Base-by-base conservation (phyloP, 495 filamentous ascomycete species). In the Lasiosphaeria miniovina region DNA sequence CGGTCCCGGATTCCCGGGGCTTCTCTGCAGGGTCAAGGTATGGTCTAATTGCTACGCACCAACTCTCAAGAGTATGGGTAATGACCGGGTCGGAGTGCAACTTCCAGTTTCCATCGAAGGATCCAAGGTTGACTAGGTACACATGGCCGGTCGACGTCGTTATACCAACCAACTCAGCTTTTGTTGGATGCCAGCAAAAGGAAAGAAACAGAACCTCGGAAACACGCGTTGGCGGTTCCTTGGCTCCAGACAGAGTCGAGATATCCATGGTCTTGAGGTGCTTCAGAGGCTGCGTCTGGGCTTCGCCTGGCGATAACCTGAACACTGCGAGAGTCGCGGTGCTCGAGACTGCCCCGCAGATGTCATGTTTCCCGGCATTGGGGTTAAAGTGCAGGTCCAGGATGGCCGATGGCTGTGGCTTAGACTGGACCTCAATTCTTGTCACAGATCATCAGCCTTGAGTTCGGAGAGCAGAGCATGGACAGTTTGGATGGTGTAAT, bases 341-440 rank as follows among this genome's bases (percentile, higher is more conserved):
- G 60, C 90, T 94, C 9, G 85, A 86, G 9, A 90, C 89, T 35
- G 87, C 83, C 8, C 83, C 90, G 35, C 94, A 77, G 12, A 84
- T 68, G 34, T 74, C 73, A 12, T 75, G 73, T n/a, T 75, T 65
- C 34, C 69, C 73, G 17, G 57, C 51, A 45, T 74, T 68, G 6
- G 85, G 86, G 59, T 86, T 85, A 71, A 96, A 97, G 59, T 90
- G 88, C 31, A 96, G 80, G 68, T 98, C 93, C 48, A 98, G 84
- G 31, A 97, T 79, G 24, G 90, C 91, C 63, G 83, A 88, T 45
- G 81, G 81, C 38, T 86, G 80, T 3, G 77, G 69, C 34, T 87
- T 54, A 1, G 79, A 84, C 59, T 84, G 78, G 32, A 79, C 46
- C 52, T 67, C 71, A 1, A 62, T 65, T 68, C 77, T 79, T 24